Conservation (phyloP, 768 basidiomycete genomes). For the Coprinopsis cinerea region DNA sequence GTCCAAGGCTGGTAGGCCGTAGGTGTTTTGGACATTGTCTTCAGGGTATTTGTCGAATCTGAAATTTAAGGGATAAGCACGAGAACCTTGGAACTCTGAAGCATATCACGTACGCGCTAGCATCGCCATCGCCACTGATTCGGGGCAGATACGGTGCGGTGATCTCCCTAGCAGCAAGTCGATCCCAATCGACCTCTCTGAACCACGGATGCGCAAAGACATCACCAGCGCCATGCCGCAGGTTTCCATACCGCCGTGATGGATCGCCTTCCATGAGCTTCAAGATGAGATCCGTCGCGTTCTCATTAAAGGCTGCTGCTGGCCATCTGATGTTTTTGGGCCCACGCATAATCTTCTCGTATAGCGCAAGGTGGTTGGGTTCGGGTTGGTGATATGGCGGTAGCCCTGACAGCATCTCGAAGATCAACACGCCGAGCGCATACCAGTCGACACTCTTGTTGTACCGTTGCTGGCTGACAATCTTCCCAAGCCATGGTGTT, state of each 20-base stretch:
- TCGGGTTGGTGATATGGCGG: slow-evolving; percentile 92
- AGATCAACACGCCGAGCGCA: slow-evolving; percentile 93
- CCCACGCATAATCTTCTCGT: slow-evolving; percentile 85
- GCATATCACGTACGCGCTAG: slow-evolving; percentile 71
- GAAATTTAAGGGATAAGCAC: slow-evolving; percentile 12
- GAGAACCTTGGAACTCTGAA: slow-evolving; percentile 1
- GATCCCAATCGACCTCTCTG: slow-evolving; percentile 87
- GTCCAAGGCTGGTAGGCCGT: slow-evolving; percentile 55
- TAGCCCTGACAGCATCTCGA: slow-evolving; percentile 95
- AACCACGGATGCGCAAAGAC: slow-evolving; percentile 95
- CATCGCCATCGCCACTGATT: slow-evolving; percentile 89
- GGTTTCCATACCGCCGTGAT: slow-evolving; percentile 83
- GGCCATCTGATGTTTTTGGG: slow-evolving; percentile 78
- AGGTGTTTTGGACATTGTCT: slow-evolving; percentile 54
- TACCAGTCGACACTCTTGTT: slow-evolving; percentile 99
- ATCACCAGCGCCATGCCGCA: slow-evolving; percentile 83
- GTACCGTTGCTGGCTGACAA: slow-evolving; percentile 78
- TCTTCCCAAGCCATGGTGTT: slow-evolving; percentile 33
- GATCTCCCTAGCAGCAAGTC: slow-evolving; percentile 77
- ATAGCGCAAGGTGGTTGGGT: slow-evolving; percentile 78
- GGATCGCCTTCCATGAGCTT: slow-evolving; percentile 89
- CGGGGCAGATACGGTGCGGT: slow-evolving; percentile 93
- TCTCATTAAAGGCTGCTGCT: slow-evolving; percentile 54
- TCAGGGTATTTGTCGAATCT: slow-evolving; percentile 81
- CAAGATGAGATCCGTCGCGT: slow-evolving; percentile 84